Conservation (phyloP, 352 stramenopile genomes). For the Phytopythium vexans region DNA sequence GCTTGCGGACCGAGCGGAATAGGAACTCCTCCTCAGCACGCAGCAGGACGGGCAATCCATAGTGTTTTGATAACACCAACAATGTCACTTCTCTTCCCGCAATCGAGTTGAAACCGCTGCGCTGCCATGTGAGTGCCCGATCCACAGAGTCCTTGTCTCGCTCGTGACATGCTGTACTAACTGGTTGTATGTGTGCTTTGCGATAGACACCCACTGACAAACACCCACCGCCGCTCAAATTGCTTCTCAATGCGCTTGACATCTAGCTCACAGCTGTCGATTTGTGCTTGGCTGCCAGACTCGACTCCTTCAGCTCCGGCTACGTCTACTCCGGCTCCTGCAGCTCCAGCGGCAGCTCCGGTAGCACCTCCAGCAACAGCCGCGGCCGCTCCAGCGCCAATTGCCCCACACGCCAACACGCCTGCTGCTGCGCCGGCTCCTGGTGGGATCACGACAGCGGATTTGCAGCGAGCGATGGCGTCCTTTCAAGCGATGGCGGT, state of each 20-base stretch:
- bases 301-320: conserved; percentile 4
- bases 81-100: conserved; percentile 6
- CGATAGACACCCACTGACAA: too few relatives aligned
- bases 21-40: too few relatives aligned
- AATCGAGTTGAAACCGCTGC: neutral
- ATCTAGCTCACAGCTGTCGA: neutral
- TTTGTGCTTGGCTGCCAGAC: conserved; percentile 11
- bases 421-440: conserved; percentile 5
- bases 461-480: conserved; percentile 86
- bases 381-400: conserved; percentile 9
- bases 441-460: conserved; percentile 61
- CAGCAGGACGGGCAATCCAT: neutral
- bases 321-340: conserved; percentile 4
- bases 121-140: conserved; percentile 7
- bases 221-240: too few relatives aligned
- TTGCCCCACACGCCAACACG: conserved; percentile 16
- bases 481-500: conserved; percentile 69
- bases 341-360: conserved; percentile 8
- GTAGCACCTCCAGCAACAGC: conserved; percentile 8
- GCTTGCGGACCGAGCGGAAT: too few relatives aligned
- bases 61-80: conserved; percentile 6
- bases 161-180: neutral
- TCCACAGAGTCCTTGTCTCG: too few relatives aligned
- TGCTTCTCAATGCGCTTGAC: too few relatives aligned
- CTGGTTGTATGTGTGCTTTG: conserved; percentile 5